Percentiles rank a stretch among this genome's conserved stretches.
phyloP scores from a whole-genome alignment of 2,329 filamentous ascomycete genomes.

The Pseudocercospora musae region DNA sequence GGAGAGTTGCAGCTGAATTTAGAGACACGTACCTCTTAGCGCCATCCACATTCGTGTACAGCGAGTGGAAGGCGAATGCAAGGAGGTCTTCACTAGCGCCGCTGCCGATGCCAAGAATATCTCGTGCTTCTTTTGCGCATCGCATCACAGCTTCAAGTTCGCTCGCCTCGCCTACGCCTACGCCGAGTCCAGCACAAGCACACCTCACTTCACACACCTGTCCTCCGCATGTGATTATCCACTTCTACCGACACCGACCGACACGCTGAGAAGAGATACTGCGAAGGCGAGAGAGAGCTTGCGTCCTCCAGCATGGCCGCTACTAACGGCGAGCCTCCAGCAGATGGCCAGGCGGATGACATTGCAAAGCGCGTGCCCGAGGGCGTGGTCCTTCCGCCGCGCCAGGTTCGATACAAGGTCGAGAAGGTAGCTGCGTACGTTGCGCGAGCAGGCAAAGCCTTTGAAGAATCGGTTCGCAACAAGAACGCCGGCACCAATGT shows the following conservation, averaged over 20 bases:
- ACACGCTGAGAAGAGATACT: not conserved
- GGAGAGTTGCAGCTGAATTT: not conserved
- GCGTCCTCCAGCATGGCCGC: constrained; percentile 29
- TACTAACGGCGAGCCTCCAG: constrained; percentile 27
- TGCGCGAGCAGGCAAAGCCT: constrained; percentile 61
- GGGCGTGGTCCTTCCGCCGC: constrained; percentile 80
- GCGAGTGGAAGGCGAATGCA: not conserved
- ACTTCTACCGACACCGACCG: not conserved
- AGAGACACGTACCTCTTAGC: not conserved
- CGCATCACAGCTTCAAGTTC: not conserved
- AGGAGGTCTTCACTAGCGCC: not conserved
- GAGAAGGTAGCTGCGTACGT: constrained; percentile 96
- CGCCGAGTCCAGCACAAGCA: not conserved
- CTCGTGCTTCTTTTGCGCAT: not conserved
- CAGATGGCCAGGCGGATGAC: constrained; percentile 37
- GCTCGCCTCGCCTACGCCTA: not conserved
- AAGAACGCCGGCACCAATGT: constrained; percentile 84
- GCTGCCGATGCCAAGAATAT: no score
- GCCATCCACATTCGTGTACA: not conserved
- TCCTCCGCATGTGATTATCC: not conserved
- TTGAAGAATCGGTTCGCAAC: constrained; percentile 80
- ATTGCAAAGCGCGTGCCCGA: constrained; percentile 73
- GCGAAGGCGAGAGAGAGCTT: not conserved
- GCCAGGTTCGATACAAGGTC: constrained; percentile 77
- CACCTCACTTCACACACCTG: not conserved